Base-by-base conservation (phyloP, 805 yeast genomes). In the Cyberlindnera suaveolens region DNA sequence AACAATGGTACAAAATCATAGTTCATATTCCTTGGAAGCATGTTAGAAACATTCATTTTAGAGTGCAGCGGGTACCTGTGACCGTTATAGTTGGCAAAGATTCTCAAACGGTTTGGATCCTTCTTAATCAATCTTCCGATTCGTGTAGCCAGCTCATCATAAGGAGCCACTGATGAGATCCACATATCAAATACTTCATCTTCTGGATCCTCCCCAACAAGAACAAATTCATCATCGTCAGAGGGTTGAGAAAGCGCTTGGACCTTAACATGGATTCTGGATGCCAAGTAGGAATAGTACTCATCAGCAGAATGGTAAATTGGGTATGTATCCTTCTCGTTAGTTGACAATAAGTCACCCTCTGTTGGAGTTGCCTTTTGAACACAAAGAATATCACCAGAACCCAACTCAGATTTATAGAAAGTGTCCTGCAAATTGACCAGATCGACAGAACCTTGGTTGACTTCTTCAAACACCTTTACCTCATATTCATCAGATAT, bases 41-140 rank as follows among this genome's bases (percentile, higher is more conserved):
- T 65, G 27, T 62, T 60, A 10, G 59, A 58, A 15, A 71, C 46
- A 11, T 33, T 36, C 38, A 63, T 57, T 35, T 56, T 60, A 3
- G 70, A 59, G 33, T 63, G 65, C 41, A 71, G 41, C 1, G 84
- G 79, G 45, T 72, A 66, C 46, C 76, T 69, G 14, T 77, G 77
- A n/a, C 81, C 82, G 17, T 75, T 71, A 49, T 74, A 75, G 32
- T 82, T 68, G 11, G 83, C 75, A 57, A 78, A 85, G 6, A 91
- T 63, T 53, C 90, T 77, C 45, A 93, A 59, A 54, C 75, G 74
- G 4, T 70, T 71, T 0, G 90, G 77, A 45, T 80, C 78, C 11
- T 75, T 74, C 6, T 67, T 66, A 14, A 85, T 63, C 34, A 63
- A 61, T 6, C 62, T 57, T 1, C 84, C 90, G 35, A 89, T 74